phyloP scores from a whole-genome alignment of 2,329 filamentous ascomycete species.

The Lomentospora prolificans region DNA sequence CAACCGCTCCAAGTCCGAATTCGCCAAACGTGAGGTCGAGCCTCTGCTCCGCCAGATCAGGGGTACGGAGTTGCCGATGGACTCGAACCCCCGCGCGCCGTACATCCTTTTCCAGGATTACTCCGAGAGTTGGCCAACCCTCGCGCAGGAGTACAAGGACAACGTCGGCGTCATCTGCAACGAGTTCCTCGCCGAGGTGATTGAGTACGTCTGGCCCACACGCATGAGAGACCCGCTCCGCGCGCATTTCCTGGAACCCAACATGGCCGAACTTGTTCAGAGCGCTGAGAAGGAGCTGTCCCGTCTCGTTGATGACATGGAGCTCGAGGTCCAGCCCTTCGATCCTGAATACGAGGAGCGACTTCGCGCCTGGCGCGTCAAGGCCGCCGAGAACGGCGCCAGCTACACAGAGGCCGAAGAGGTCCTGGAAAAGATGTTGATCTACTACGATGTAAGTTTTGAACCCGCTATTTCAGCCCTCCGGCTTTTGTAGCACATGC shows the following conservation, averaged over 20 bases:
- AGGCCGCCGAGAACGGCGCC: slow-evolving; percentile 31
- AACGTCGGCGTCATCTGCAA: slow-evolving; percentile 44
- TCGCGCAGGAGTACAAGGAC: slow-evolving; percentile 44
- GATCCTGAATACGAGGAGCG: slow-evolving; percentile 44
- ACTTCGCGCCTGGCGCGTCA: slow-evolving; percentile 34
- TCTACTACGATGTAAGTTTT: slow-evolving; percentile 34
- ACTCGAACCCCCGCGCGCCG: slow-evolving; percentile 41
- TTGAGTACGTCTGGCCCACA: slow-evolving; percentile 38
- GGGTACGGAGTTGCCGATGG: slow-evolving; percentile 41
- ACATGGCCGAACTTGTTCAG: slow-evolving; percentile 36
- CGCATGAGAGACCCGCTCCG: slow-evolving; percentile 42
- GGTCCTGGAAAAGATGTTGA: slow-evolving; percentile 45
- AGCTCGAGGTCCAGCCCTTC: slow-evolving; percentile 42
- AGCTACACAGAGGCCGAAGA: slow-evolving; percentile 41
- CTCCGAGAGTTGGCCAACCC: slow-evolving; percentile 40
- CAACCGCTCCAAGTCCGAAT: slow-evolving; percentile 34
- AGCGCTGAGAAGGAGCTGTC: slow-evolving; percentile 36
- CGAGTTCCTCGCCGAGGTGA: slow-evolving; percentile 41
- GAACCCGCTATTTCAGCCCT: not conserved
- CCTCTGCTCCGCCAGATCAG: slow-evolving; percentile 38
- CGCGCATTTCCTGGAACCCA: slow-evolving; percentile 36
- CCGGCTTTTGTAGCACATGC: not conserved
- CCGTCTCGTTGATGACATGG: slow-evolving; percentile 38
- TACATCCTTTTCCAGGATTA: slow-evolving; percentile 46
- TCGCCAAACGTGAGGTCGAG: slow-evolving; percentile 37